A percentile compares a stretch with the other conserved stretches of the same genome.
These are phyloP conservation scores for Xylaria sp. DNA, from an alignment of 2,329 filamentous ascomycete genomes.

Conservation along the genomic window DNA sequence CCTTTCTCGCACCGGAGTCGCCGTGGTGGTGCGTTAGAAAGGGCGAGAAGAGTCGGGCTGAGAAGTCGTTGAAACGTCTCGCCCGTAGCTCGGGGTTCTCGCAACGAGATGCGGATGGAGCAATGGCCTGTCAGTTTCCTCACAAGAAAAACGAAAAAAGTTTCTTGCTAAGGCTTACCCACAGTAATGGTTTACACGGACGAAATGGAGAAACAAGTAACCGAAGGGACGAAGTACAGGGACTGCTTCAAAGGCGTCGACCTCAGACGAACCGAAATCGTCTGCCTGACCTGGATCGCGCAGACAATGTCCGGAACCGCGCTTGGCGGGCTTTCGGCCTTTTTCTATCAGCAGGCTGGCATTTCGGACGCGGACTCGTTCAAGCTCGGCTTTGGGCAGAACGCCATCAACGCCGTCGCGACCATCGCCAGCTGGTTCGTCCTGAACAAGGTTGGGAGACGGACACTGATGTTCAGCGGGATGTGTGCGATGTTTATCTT, in stretches of 20 bases:
- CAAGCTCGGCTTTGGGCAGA: conserved; percentile 41
- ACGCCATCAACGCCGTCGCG: conserved; percentile 44
- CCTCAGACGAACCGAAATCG: conserved; percentile 42
- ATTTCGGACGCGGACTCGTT: conserved; percentile 38
- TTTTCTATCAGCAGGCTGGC: conserved; percentile 42
- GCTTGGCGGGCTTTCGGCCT: conserved; percentile 40
- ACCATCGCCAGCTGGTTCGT: conserved; percentile 46
- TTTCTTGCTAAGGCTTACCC: conserved; percentile 10
- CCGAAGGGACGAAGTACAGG: conserved; percentile 40
- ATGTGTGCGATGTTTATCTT: conserved; percentile 43
- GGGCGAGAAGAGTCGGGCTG: conserved; percentile 26
- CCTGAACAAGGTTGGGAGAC: conserved; percentile 43
- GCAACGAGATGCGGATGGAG: conserved; percentile 34
- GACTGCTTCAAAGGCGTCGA: conserved; percentile 47
- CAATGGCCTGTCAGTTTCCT: conserved; percentile 31
- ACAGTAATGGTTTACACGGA: conserved; percentile 48
- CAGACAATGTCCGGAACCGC: conserved; percentile 37
- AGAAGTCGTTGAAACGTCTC: conserved; percentile 31
- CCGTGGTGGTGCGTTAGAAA: conserved; percentile 37
- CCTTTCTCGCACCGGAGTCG: conserved; percentile 34
- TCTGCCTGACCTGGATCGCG: conserved; percentile 39
- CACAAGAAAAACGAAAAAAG: background rate
- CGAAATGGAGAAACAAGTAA: conserved; percentile 42
- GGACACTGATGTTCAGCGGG: conserved; percentile 44
- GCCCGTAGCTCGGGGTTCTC: conserved; percentile 35